phyloP scores from a whole-genome alignment of 139 green algal species.

The Tetratostichococcus sp. region DNA sequence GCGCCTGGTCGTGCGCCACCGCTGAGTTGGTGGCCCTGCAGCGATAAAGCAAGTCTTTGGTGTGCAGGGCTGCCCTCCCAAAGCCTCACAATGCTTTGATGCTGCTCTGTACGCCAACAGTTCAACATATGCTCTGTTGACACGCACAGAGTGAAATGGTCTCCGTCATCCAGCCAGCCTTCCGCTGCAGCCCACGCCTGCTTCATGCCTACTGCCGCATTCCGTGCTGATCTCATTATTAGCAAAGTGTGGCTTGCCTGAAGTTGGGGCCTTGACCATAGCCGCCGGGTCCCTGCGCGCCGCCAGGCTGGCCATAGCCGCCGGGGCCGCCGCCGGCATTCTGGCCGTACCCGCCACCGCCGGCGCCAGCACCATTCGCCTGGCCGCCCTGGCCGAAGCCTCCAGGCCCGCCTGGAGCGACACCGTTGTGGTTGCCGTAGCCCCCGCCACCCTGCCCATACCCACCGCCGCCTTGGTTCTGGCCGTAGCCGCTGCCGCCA shows the following conservation, averaged over 20 bases:
- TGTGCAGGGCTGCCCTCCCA: too few relatives aligned
- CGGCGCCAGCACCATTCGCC: background rate
- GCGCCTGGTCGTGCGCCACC: conserved; percentile 47
- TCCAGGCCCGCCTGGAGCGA: background rate
- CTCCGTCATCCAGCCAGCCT: too few relatives aligned
- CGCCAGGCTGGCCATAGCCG: background rate
- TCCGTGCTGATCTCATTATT: background rate
- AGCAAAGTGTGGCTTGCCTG: background rate
- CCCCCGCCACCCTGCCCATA: background rate
- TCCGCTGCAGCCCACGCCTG: too few relatives aligned
- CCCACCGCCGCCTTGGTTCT: background rate
- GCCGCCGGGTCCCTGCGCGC: background rate
- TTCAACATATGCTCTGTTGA: too few relatives aligned
- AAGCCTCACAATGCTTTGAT: background rate
- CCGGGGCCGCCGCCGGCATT: background rate
- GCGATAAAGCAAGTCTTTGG: too few relatives aligned
- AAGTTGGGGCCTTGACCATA: conserved; percentile 9
- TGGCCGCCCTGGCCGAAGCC: background rate
- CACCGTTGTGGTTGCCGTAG: background rate
- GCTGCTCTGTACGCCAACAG: too few relatives aligned
- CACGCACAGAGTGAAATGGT: too few relatives aligned
- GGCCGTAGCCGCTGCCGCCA: background rate
- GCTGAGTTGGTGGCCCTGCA: conserved; percentile 5
- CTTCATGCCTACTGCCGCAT: too few relatives aligned
- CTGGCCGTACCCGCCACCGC: conserved; percentile 1